These are phyloP conservation scores for Blastomyces silverae DNA, from an alignment of 2,329 filamentous ascomycete species.

Conservation along the genomic window DNA sequence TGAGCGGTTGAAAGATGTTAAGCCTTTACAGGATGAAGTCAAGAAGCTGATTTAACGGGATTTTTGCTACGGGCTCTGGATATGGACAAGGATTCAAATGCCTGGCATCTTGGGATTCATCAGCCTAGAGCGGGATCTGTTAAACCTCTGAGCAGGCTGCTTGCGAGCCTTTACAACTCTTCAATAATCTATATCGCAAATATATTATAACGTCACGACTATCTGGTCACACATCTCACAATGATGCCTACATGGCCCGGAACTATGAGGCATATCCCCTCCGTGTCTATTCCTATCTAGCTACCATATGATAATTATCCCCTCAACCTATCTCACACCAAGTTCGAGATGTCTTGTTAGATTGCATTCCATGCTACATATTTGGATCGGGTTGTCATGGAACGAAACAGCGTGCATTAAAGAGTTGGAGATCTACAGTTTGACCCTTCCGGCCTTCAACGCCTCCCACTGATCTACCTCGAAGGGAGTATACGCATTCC, in stretches of 20 bases:
- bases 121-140: neutral
- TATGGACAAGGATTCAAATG: neutral
- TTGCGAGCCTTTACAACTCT: neutral
- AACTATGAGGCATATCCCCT: neutral
- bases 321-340: no score
- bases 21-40: constrained; percentile 11
- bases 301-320: neutral
- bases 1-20: constrained; percentile 8
- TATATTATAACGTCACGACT: neutral
- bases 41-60: neutral
- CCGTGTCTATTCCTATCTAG: neutral
- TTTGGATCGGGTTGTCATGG: neutral
- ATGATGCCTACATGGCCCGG: neutral
- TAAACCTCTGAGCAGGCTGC: neutral
- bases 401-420: neutral
- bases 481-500: constrained; percentile 55
- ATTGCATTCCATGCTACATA: neutral
- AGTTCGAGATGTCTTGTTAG: neutral
- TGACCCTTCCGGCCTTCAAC: constrained; percentile 41
- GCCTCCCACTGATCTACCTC: constrained; percentile 52
- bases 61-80: neutral
- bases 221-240: neutral
- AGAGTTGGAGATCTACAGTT: constrained; percentile 33
- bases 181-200: neutral
- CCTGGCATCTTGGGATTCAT: neutral